A percentile compares a stretch with the other conserved stretches of the same genome.
Conservation (phyloP, 164 flowering plant species). For the Cinnamomum micranthum region DNA sequence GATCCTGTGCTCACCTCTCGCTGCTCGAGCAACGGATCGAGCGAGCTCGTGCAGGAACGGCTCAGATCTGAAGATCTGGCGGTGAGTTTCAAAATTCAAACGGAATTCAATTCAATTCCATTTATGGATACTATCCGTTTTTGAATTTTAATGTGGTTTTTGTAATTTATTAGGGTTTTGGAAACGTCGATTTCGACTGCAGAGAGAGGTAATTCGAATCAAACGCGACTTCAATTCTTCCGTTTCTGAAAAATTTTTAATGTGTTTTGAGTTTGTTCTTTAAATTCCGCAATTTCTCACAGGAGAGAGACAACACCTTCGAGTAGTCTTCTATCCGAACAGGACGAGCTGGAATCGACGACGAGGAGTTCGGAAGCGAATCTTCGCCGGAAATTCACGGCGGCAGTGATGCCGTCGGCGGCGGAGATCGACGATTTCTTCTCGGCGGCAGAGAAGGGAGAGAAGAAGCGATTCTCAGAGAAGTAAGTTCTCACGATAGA, state of each 20-base stretch:
- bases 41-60: constrained; percentile 17
- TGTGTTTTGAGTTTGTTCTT: background rate
- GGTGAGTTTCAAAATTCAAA: constrained; percentile 19
- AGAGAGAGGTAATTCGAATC: constrained; percentile 27
- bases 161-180: constrained; percentile 17
- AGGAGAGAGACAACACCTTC: constrained; percentile 40
- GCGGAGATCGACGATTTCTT: constrained; percentile 72
- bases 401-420: constrained; percentile 31
- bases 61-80: constrained; percentile 40
- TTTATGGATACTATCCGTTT: constrained; percentile 1
- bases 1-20: constrained; percentile 23
- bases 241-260: background rate
- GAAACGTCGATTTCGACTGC: constrained; percentile 19
- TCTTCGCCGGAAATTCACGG: constrained; percentile 14
- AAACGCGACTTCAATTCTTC: background rate
- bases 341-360: constrained; percentile 37
- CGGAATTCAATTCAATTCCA: background rate
- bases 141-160: background rate
- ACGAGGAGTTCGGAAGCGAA: constrained; percentile 10
- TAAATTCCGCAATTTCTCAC: constrained; percentile 3
- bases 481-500: constrained; percentile 37
- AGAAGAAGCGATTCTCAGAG: constrained; percentile 56
- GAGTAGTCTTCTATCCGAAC: constrained; percentile 28
- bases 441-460: constrained; percentile 44
- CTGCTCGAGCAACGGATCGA: constrained; percentile 52